Conservation (phyloP, 106 monocot species). For the Amphibolis antarctica region DNA sequence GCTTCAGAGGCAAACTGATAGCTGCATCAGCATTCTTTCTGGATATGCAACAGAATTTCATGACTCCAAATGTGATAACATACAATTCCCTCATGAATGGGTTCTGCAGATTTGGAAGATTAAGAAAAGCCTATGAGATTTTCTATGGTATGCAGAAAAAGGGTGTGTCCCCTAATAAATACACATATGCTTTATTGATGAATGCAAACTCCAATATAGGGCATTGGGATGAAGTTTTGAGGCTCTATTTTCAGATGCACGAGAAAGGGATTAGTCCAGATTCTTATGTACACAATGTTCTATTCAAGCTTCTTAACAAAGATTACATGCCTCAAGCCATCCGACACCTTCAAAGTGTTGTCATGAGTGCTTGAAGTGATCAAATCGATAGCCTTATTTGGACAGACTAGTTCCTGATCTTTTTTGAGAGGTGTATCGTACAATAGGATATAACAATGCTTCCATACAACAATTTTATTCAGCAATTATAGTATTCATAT, state of each 20-base stretch:
- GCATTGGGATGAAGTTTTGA: slow-evolving; percentile 51
- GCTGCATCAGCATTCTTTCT: slow-evolving; percentile 34
- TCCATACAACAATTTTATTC: neutral
- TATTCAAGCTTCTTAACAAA: slow-evolving; percentile 50
- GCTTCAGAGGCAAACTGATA: slow-evolving; percentile 35
- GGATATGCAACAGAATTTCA: slow-evolving; percentile 32
- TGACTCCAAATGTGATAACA: slow-evolving; percentile 68
- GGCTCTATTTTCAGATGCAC: slow-evolving; percentile 64
- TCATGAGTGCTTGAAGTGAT: slow-evolving; percentile 22
- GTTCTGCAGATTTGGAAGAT: slow-evolving; percentile 35
- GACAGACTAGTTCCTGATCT: neutral
- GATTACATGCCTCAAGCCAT: slow-evolving; percentile 25
- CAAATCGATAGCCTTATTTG: neutral
- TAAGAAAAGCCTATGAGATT: slow-evolving; percentile 44
- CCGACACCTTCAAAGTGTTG: slow-evolving; percentile 39
- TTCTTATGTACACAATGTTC: slow-evolving; percentile 38
- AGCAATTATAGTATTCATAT: too few species aligned
- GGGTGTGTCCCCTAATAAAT: slow-evolving; percentile 68
- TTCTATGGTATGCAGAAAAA: slow-evolving; percentile 63
- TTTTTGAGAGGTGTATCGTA: neutral
- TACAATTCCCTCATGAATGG: slow-evolving; percentile 85
- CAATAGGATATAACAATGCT: neutral
- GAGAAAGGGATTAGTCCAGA: slow-evolving; percentile 52
- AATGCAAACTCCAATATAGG: slow-evolving; percentile 49
- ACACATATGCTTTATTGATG: slow-evolving; percentile 76